Evolutionary conservation across 495 filamentous ascomycete species (phyloP), one percentile per base, ranked within the genome.

Genomic region (Neurospora sp.): DNA sequence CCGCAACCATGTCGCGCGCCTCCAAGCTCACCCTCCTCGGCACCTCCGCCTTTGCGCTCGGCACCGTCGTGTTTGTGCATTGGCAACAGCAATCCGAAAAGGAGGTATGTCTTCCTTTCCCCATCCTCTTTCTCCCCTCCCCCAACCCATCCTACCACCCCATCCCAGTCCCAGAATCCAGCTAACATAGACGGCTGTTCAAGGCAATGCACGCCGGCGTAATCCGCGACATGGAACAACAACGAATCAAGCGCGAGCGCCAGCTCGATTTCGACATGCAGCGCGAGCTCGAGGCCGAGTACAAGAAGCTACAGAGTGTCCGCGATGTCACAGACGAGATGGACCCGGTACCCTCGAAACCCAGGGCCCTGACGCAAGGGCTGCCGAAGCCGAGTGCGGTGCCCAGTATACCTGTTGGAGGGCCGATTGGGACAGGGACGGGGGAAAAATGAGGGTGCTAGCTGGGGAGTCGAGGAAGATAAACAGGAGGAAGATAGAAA

Each of bases 231-330:
- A 92, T 97, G 84, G 94, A 98, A 77, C 95, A 97, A 80, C 94
- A 97, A 78, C 89, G 91, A 40, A 78, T 98, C 69, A 97, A 97
- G 83, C 86, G 87, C 75, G 92, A 96, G 80, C 90, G 96, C 31
- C 91, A 94, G 81, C 88, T 92, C 71, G 96, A 99, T 74, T 99
- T 98, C 77, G 93, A 97, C 73, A 88, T 95, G 88, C 96, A 99
- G 81, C 88, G 87, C 74, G 86, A 83, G 27, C 83, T 99, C 59
- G 94, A 98, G 81, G 87, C 93, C 76, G 92, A 98, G 82, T 98
- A 97, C 81, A 88, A 90, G 78, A 96, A 94, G 82, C 86, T 94
- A 27, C 95, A 99, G 82, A 84, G 75, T 12, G 86, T 88, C 10
- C 79, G 80, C 45, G 81, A 84, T 72, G 78, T 72, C 4, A 81